Conservation (phyloP, 164 flowering plant species). For the Chloranthus sessilifolius region DNA sequence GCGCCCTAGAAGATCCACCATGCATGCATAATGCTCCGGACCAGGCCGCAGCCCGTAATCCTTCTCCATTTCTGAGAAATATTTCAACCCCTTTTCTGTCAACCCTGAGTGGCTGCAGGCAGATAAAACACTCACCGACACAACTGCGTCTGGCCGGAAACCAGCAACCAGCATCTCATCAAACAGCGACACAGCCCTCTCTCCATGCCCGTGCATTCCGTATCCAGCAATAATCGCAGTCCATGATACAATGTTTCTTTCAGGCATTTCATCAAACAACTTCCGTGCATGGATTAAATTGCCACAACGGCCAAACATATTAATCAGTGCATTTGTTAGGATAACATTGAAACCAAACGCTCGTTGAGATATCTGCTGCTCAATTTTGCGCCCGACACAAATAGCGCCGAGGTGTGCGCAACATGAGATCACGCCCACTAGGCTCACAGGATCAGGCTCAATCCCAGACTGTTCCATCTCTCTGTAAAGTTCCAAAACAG, state of each 20-base stretch:
- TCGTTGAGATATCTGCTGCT: slow-evolving; percentile 27
- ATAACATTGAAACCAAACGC: slow-evolving; percentile 46
- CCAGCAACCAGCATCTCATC: slow-evolving; percentile 56
- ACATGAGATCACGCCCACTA: slow-evolving; percentile 68
- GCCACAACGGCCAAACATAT: slow-evolving; percentile 80
- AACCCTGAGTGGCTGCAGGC: slow-evolving; percentile 94
- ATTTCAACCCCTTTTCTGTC: slow-evolving; percentile 54
- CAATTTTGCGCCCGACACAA: slow-evolving; percentile 54
- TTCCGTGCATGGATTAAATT: slow-evolving; percentile 53
- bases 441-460: slow-evolving; percentile 62
- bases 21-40: slow-evolving; percentile 73
- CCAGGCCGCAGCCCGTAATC: slow-evolving; percentile 48
- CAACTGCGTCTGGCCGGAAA: slow-evolving; percentile 55
- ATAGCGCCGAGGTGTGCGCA: slow-evolving; percentile 79
- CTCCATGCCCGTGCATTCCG: slow-evolving; percentile 87
- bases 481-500: slow-evolving; percentile 59
- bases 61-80: slow-evolving; percentile 47
- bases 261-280: slow-evolving; percentile 53
- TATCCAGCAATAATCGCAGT: slow-evolving; percentile 84
- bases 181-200: slow-evolving; percentile 53
- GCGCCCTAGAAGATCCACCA: slow-evolving; percentile 87
- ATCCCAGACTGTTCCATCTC: slow-evolving; percentile 46
- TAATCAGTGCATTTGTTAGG: slow-evolving; percentile 60
- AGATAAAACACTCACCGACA: slow-evolving; percentile 59
- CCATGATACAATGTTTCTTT: slow-evolving; percentile 65